Base-by-base conservation (phyloP, 2,329 filamentous ascomycete species). In the Diatrype stigma region DNA sequence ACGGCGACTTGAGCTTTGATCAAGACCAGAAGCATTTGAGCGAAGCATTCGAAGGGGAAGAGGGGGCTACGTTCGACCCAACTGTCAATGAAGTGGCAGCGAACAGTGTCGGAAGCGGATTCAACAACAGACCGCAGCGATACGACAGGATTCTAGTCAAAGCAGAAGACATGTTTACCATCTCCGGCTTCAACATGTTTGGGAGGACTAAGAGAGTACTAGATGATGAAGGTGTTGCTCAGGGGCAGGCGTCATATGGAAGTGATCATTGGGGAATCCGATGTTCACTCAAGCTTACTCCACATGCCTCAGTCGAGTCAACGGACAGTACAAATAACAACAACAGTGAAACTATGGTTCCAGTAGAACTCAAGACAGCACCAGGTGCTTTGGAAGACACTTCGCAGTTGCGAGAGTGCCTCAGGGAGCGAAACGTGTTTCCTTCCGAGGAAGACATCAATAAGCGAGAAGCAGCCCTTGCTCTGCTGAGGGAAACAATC, bases 51-150 rank as follows among this genome's bases (percentile, higher is more conserved):
- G 76, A 81, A 48, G 85, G 83, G 2, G 84, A 87, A 61, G 74
- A 82, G 53, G 84, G 83, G 1, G 81, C 82, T 3, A 88, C 85
- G 0, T 87, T 85, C 61, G 78, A 87, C 58, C 84, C 84, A 0
- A 67, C 67, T 2, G 67, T 67, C 6, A 88, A 88, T 57, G 63
- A 66, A 1, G 70, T 85, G 12, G 83, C 84, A 3, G 73, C 76
- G 1, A 69, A 72, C 11, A 75, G 75, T 3, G 74, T 78, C 1
- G 72, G 71, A 3, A 69, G 62, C 44, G 73, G 74, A 1, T 65
- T 71, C 45, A 74, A 80, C 45, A 76, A 76, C 56, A 73, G 81
- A 19, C 83, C 85, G 2, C 84, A 87, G 60, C 70, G 85, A 45
- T 87, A 87, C 53, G 84, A 87, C 59, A 74, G 84, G 32, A 82